Percentiles rank a stretch among this genome's conserved stretches.
Conservation (phyloP, 257 asterid genomes). For the Solanum paucissectum region DNA sequence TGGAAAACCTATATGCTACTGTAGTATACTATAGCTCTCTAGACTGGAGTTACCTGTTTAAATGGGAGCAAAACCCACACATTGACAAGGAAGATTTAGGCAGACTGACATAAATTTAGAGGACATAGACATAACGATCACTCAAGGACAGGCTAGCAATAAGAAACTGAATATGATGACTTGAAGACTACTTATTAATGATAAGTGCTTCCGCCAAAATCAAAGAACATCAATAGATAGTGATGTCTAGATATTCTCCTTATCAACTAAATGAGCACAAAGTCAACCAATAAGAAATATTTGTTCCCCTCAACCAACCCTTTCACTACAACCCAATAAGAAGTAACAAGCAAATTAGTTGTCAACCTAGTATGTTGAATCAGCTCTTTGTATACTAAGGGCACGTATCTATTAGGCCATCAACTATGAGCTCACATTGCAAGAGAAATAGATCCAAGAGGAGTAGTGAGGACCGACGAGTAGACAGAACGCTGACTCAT, state of each 20-base stretch:
- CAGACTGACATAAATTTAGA: neutral
- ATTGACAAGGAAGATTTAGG: neutral
- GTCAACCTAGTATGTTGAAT: neutral
- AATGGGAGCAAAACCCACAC: neutral
- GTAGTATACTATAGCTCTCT: neutral
- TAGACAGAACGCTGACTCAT: neutral
- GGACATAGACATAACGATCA: neutral
- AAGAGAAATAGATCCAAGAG: neutral
- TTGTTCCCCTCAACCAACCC: neutral
- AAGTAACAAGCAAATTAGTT: neutral
- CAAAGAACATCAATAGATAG: neutral
- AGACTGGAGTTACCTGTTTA: constrained; percentile 1
- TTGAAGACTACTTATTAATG: neutral
- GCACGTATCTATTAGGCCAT: neutral
- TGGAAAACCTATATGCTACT: neutral
- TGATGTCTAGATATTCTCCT: neutral
- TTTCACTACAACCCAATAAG: neutral
- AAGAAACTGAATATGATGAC: neutral
- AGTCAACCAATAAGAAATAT: neutral
- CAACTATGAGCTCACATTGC: neutral
- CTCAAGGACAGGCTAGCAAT: neutral
- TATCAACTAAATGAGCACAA: neutral
- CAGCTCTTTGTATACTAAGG: neutral
- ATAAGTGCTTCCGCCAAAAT: neutral
- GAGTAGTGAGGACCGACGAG: neutral